Conservation (phyloP, 176 grass and related monocot species). For the Phyllostachys edulis region DNA sequence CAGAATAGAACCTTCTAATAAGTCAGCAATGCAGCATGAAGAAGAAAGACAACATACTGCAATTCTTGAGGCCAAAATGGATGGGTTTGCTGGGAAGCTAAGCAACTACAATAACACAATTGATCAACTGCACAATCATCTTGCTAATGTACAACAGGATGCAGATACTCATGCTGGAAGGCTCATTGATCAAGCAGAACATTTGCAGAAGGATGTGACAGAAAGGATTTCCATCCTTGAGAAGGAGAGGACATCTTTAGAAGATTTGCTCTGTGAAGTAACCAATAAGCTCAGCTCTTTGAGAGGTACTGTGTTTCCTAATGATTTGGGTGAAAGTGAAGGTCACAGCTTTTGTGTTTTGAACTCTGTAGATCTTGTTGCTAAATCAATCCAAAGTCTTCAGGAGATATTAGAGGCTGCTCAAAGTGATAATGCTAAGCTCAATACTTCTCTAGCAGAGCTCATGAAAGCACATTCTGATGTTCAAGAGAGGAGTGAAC, state of each 20-base stretch:
- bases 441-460: constrained; percentile 50
- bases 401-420: constrained; percentile 51
- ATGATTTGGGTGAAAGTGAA: constrained; percentile 39
- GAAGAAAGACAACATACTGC: constrained; percentile 42
- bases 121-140: constrained; percentile 55
- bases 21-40: constrained; percentile 49
- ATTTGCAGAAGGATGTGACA: constrained; percentile 66
- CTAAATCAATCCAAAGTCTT: constrained; percentile 56
- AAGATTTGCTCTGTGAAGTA: constrained; percentile 42
- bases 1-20: constrained; percentile 39
- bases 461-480: constrained; percentile 34
- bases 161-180: constrained; percentile 47
- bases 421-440: constrained; percentile 48
- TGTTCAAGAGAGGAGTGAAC: constrained; percentile 57
- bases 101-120: constrained; percentile 58
- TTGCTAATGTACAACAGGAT: constrained; percentile 51
- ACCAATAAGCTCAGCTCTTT: constrained; percentile 52
- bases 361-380: constrained; percentile 50
- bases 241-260: constrained; percentile 59
- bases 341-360: constrained; percentile 37
- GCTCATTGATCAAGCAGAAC: constrained; percentile 54
- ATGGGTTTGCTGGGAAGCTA: constrained; percentile 57
- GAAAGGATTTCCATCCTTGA: constrained; percentile 52
- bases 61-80: constrained; percentile 60
- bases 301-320: constrained; percentile 27